Base-by-base conservation (phyloP, 1,284 basidiomycete genomes). In the Wolfiporia cocos region DNA sequence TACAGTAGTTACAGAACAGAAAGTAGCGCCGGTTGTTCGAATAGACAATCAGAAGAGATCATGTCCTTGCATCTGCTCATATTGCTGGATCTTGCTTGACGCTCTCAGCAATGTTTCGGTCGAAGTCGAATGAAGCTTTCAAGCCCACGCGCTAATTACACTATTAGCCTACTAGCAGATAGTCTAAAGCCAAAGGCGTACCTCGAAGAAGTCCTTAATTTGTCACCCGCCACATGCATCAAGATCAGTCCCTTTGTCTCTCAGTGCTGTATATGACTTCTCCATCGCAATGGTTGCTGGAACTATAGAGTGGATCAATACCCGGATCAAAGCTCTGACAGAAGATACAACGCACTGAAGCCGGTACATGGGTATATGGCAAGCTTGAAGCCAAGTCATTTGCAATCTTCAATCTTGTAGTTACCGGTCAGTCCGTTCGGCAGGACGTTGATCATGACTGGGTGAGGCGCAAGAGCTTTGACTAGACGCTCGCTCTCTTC, bases 361-460 rank as follows among this genome's bases (percentile, higher is more conserved):
- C 51, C 53, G 3, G 53, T 55, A 34, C 51, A 53, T 11, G 54
- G 54, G 41, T 49, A 57, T 19, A 57, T 57, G 6, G 50, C 51
- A 17, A 56, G 49, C 41, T 53, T 51, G 47, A 57, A 57, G 1
- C 56, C 56, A 20, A 57, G 50, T 15, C 51, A 46, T 21, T 45
- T 53, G 39, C 52, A 54, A 34, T 58, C 56, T n/a, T 48, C 39
- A 5, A 49, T 41, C 18, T 44, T 54, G 33, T 53, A 50, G 36
- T 56, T 58, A 4, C 53, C 54, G 4, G 53, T 56, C 15, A 53
- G 44, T 2, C 54, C 54, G 41, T 56, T 54, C 19, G 53, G 54
- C 15, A 56, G 50, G 19, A 58, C 49, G 38, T 58, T 58, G 49
- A 56, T 55, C 54, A 58, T 54, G 29, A 52, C 49, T 2, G 54